A percentile compares a stretch with the other conserved stretches of the same genome.
Evolutionary conservation across 352 stramenopile species (phyloP).

Genomic region (Phytophthora sp.): DNA sequence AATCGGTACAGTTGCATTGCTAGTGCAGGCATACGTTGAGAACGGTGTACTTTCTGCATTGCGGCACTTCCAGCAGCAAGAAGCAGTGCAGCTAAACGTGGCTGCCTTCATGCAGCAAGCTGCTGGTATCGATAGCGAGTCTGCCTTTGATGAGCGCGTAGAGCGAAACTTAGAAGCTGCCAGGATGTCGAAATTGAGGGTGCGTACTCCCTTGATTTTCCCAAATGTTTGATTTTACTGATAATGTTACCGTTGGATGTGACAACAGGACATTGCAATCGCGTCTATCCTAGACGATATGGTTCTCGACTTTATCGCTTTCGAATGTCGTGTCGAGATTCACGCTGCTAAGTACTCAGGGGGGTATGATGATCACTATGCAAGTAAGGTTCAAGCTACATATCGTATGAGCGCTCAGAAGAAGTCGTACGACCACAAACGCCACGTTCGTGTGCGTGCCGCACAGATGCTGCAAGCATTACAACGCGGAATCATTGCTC

Average conservation of each 20-base stretch:
- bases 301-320: slow-evolving; percentile 54
- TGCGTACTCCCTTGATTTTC: slow-evolving; percentile 1
- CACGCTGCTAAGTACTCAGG: slow-evolving; percentile 63
- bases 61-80: slow-evolving; percentile 47
- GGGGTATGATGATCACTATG: slow-evolving; percentile 67
- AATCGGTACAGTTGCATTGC: slow-evolving; percentile 44
- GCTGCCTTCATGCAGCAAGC: slow-evolving; percentile 37
- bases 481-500: slow-evolving; percentile 66
- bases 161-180: slow-evolving; percentile 38
- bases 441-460: slow-evolving; percentile 52
- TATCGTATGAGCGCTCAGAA: slow-evolving; percentile 77
- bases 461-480: slow-evolving; percentile 70
- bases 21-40: slow-evolving; percentile 57
- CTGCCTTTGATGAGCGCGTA: slow-evolving; percentile 28
- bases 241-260: not conserved
- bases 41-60: slow-evolving; percentile 41
- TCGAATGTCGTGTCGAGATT: slow-evolving; percentile 62
- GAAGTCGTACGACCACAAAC: slow-evolving; percentile 53
- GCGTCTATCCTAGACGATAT: slow-evolving; percentile 66
- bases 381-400: slow-evolving; percentile 71
- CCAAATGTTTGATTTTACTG: not conserved
- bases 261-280: slow-evolving; percentile 53
- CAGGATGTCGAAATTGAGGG: slow-evolving; percentile 45
- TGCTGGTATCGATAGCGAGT: slow-evolving; percentile 12
- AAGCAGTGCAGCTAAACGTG: slow-evolving; percentile 52